These are phyloP conservation scores for Aspergillus melleus DNA, from an alignment of 2,329 filamentous ascomycete genomes.

Conservation along the genomic window DNA sequence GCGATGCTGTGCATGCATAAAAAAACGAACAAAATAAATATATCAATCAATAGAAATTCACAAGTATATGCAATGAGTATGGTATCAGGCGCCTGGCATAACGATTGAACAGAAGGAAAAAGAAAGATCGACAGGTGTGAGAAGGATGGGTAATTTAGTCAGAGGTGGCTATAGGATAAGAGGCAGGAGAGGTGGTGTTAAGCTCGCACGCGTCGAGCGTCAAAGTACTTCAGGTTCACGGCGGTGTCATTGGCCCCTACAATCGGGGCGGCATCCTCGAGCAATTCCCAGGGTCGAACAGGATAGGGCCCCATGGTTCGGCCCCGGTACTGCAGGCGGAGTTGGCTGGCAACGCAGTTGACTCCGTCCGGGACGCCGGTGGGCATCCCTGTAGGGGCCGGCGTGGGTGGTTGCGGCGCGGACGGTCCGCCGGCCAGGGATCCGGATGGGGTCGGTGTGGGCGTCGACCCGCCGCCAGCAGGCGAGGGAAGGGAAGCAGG, in stretches of 20 bases:
- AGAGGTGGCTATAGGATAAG: neutral
- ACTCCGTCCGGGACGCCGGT: slow-evolving; percentile 26
- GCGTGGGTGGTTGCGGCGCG: slow-evolving; percentile 18
- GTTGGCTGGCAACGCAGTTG: slow-evolving; percentile 29
- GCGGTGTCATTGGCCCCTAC: slow-evolving; percentile 48
- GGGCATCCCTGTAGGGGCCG: slow-evolving; percentile 9
- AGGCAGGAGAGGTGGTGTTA: slow-evolving; percentile 12
- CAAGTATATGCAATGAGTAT: neutral
- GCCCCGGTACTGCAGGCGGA: slow-evolving; percentile 40
- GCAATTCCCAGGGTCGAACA: slow-evolving; percentile 45
- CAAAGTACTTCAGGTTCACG: slow-evolving; percentile 44
- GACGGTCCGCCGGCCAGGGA: slow-evolving; percentile 20
- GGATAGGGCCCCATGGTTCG: slow-evolving; percentile 36
- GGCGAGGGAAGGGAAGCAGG: slow-evolving; percentile 33
- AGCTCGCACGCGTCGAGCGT: slow-evolving; percentile 36
- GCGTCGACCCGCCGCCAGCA: slow-evolving; percentile 31
- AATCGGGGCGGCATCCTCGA: slow-evolving; percentile 47
- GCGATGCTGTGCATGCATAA: neutral
- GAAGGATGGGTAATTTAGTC: neutral
- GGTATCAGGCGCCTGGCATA: neutral
- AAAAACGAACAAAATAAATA: neutral
- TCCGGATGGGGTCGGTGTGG: slow-evolving; percentile 26
- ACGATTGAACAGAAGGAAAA: neutral
- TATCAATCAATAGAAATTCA: neutral
- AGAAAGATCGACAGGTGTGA: neutral